Conservation (phyloP, 345 rosid species). For the Limnanthes douglasii region DNA sequence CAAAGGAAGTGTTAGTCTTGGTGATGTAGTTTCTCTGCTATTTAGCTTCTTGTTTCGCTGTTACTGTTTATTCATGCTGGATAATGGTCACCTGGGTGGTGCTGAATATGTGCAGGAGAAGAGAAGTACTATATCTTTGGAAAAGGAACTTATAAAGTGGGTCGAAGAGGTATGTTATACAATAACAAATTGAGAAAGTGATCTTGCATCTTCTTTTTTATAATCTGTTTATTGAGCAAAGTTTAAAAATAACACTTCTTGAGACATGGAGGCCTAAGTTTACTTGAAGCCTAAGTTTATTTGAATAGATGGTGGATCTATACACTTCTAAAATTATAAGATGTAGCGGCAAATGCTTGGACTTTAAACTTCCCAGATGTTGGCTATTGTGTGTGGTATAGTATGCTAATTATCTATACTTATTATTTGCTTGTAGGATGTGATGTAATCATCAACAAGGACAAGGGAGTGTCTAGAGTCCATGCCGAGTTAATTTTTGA, state of each 20-base stretch:
- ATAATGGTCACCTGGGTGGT: no score
- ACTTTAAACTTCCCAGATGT: no score
- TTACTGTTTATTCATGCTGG: no score
- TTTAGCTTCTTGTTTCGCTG: background rate
- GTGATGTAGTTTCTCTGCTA: background rate
- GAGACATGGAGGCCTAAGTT: no score
- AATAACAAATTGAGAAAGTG: background rate
- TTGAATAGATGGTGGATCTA: background rate
- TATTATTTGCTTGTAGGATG: conserved; percentile 35
- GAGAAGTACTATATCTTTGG: conserved; percentile 48
- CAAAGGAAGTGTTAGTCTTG: background rate
- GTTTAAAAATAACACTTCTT: no score
- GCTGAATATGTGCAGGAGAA: conserved; percentile 25
- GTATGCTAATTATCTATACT: background rate
- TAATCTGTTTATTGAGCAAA: no score
- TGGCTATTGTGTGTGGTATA: no score
- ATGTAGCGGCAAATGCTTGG: background rate
- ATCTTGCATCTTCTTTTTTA: background rate
- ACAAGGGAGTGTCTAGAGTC: conserved; percentile 79
- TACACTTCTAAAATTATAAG: background rate
- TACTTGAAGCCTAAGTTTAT: background rate
- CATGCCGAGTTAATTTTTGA: conserved; percentile 72
- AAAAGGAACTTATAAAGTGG: conserved; percentile 53
- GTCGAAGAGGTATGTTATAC: conserved; percentile 47
- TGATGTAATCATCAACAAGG: conserved; percentile 59